These are phyloP conservation scores for Excoecaria agallocha DNA, from an alignment of 345 rosid genomes.

Conservation along the genomic window DNA sequence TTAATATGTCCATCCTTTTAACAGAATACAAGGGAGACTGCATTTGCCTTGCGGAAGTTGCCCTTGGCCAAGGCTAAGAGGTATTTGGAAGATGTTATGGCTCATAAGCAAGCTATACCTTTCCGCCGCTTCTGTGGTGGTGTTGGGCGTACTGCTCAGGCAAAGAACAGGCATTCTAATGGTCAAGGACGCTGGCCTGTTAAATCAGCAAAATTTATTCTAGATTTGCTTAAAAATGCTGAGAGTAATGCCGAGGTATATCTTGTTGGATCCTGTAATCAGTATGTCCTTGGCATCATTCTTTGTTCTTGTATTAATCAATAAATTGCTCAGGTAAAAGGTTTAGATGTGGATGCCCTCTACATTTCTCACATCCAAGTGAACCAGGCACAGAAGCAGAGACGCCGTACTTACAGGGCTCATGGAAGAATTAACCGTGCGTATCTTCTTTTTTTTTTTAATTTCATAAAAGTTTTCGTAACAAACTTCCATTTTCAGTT, in stretches of 20 bases:
- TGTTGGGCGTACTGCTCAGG: constrained; percentile 99
- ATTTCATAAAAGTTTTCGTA: not conserved
- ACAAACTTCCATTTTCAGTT: too few relatives aligned
- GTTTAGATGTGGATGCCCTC: constrained; percentile 90
- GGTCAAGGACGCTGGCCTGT: constrained; percentile 99
- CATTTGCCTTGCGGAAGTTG: constrained; percentile 76
- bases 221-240: constrained; percentile 89
- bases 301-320: not conserved
- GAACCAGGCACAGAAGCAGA: constrained; percentile 93
- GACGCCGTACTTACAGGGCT: constrained; percentile 95
- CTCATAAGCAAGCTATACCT: constrained; percentile 99
- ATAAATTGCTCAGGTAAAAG: constrained; percentile 61
- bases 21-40: constrained; percentile 94
- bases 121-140: constrained; percentile 93
- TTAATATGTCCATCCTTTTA: not conserved
- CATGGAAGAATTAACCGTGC: constrained; percentile 99
- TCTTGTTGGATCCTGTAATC: not conserved
- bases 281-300: not conserved
- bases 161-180: constrained; percentile 91
- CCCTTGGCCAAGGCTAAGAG: constrained; percentile 91
- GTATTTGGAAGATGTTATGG: constrained; percentile 92
- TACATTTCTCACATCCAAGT: constrained; percentile 86
- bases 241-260: constrained; percentile 95
- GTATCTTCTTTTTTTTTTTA: constrained; percentile 57
- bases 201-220: constrained; percentile 80